Base-by-base conservation (phyloP, 176 grass and related monocot species). In the Cenchrus fungigraminus region DNA sequence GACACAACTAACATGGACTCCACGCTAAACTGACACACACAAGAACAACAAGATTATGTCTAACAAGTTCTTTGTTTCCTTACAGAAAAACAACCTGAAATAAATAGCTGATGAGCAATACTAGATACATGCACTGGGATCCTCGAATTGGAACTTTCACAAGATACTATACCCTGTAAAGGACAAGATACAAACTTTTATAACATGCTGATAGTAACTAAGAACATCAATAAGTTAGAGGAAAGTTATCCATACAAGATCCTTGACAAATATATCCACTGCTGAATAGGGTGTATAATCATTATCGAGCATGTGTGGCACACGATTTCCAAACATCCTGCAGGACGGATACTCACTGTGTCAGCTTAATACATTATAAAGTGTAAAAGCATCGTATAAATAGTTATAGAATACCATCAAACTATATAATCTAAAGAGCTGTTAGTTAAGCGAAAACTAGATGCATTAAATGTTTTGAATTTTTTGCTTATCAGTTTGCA, bases 291-390 rank as follows among this genome's bases (percentile, higher is more conserved):
- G 95, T 79, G 93, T 93, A 82, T 92, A 98, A 86, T 98, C 95
- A 77, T 84, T 92, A 68, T 95, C 95, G 10, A 98, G 73, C 93
- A 98, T 98, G 83, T 98, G 95, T 87, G 95, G 95, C 50, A 98
- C 95, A 76, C 91, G 93, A 88, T 98, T 98, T 86, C 93, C 95
- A 93, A 98, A 95, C 95, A 98, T 98, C 95, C 93, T 98, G 93
- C 77, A 90, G 76, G 59, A 88, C 16, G 20, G 84, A 85, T 15
- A 84, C 74, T 51, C 29, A 32, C 47, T 67, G 11, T 73, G 16
- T 73, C 34, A 17, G 34, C 25, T 73, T 59, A 86, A 74, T 28
- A 80, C 13, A 79, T 73, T 82, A 52, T 61, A 57, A 60, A 81
- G 46, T 64, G 17, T 77, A 73, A 22, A 62, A 63, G 13, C 73